Conservation (phyloP, 2,329 filamentous ascomycete species). For the Diaporthe helianthi region DNA sequence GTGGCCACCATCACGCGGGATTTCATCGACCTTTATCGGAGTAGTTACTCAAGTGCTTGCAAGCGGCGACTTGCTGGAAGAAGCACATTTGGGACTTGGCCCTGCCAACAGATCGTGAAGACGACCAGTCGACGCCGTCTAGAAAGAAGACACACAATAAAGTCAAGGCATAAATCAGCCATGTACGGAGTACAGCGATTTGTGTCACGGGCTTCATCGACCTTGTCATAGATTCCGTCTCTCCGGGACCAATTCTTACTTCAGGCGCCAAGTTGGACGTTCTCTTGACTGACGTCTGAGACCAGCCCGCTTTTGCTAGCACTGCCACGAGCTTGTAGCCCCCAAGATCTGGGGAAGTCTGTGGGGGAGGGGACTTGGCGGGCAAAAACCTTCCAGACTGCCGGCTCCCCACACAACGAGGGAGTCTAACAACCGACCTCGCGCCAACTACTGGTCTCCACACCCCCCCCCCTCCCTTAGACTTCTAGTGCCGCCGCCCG, state of each 20-base stretch:
- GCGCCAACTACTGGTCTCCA: too few species aligned
- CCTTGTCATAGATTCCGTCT: constrained; percentile 18
- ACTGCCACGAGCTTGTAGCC: constrained; percentile 22
- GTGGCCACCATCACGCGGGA: not conserved
- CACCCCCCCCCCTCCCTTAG: too few species aligned
- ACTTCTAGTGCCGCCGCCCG: not conserved
- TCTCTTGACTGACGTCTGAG: constrained; percentile 25
- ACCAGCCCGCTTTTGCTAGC: not conserved
- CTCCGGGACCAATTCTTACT: not conserved
- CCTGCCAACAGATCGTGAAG: not conserved
- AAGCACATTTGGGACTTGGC: not conserved
- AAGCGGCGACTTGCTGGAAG: not conserved
- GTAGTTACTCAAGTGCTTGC: not conserved
- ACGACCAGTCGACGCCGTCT: not conserved
- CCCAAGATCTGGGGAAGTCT: constrained; percentile 24
- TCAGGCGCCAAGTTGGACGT: constrained; percentile 17
- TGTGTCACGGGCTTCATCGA: not conserved
- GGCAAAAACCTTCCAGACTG: constrained; percentile 11
- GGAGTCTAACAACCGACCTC: constrained; percentile 7
- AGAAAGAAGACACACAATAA: not conserved
- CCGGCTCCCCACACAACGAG: constrained; percentile 11
- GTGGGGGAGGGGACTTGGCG: constrained; percentile 17
- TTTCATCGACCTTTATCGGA: not conserved
- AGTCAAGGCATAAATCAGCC: not conserved
- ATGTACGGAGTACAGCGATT: not conserved